Evolutionary conservation across 2,329 filamentous ascomycete genomes (phyloP).

Genomic region (Dothistroma pini): DNA sequence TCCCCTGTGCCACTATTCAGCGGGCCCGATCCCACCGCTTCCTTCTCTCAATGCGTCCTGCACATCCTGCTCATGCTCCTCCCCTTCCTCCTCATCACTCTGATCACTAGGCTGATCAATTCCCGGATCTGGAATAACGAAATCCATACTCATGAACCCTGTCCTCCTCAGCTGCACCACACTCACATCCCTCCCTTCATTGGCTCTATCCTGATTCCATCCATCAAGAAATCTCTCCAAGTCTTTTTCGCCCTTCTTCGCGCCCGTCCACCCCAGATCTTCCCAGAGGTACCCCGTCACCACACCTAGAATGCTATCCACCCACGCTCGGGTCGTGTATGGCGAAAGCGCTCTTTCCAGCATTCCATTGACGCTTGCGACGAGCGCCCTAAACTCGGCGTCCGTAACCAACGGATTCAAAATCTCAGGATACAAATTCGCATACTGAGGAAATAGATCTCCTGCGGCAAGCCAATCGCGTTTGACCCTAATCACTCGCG

Average conservation of each 20-base stretch:
- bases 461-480: constrained; percentile 86
- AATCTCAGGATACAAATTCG: constrained; percentile 94
- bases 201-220: constrained; percentile 70
- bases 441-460: constrained; percentile 88
- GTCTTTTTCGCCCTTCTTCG: constrained; percentile 66
- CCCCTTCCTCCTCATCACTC: constrained; percentile 19
- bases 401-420: constrained; percentile 82
- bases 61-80: constrained; percentile 9
- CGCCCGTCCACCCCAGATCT: constrained; percentile 71
- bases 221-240: constrained; percentile 79
- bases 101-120: constrained; percentile 43
- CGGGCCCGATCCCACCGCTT: constrained; percentile 7
- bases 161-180: constrained; percentile 77
- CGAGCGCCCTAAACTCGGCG: constrained; percentile 76
- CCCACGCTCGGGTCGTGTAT: constrained; percentile 68
- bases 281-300: constrained; percentile 95
- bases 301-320: constrained; percentile 75
- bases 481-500: constrained; percentile 85
- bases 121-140: constrained; percentile 76
- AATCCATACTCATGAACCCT: constrained; percentile 82
- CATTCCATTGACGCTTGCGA: constrained; percentile 77
- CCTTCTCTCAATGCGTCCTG: not conserved
- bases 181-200: constrained; percentile 60
- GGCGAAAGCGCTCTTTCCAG: constrained; percentile 77
- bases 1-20: not conserved